phyloP scores from a whole-genome alignment of 352 stramenopile species.

The Phytophthora rubi region DNA sequence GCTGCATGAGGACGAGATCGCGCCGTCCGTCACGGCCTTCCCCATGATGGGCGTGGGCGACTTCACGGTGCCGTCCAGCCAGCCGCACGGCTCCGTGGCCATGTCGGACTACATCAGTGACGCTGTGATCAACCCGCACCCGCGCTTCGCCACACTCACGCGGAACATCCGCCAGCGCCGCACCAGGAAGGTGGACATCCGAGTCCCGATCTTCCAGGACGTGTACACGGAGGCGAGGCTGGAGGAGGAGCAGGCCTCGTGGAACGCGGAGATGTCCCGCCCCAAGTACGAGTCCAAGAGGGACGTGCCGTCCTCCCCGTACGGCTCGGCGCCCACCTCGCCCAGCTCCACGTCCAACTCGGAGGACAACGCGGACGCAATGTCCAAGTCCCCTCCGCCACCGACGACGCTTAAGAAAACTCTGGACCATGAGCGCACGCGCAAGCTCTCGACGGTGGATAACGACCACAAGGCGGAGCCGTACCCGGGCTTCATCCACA shows the following conservation, averaged over 20 bases:
- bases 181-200: slow-evolving; percentile 87
- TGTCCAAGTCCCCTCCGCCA: slow-evolving; percentile 70
- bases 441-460: slow-evolving; percentile 38
- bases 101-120: slow-evolving; percentile 98
- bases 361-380: slow-evolving; percentile 34
- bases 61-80: slow-evolving; percentile 83
- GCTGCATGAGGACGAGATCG: slow-evolving; percentile 95
- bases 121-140: slow-evolving; percentile 98
- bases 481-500: slow-evolving; percentile 94
- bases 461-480: slow-evolving; percentile 76
- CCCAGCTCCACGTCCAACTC: slow-evolving; percentile 63
- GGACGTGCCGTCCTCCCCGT: slow-evolving; percentile 25
- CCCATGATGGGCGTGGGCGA: slow-evolving; percentile 96
- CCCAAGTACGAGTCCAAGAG: slow-evolving; percentile 81
- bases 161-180: slow-evolving; percentile 98
- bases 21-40: slow-evolving; percentile 96
- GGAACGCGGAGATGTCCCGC: slow-evolving; percentile 82
- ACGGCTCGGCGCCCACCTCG: slow-evolving; percentile 33
- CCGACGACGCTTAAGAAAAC: slow-evolving; percentile 1
- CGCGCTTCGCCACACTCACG: slow-evolving; percentile 97
- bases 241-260: slow-evolving; percentile 70
- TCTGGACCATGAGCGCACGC: slow-evolving; percentile 54
- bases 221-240: slow-evolving; percentile 81
- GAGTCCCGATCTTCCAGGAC: slow-evolving; percentile 86
- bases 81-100: slow-evolving; percentile 81